Base-by-base conservation (phyloP, 2,329 filamentous ascomycete species). In the Fusarium miscanthi region DNA sequence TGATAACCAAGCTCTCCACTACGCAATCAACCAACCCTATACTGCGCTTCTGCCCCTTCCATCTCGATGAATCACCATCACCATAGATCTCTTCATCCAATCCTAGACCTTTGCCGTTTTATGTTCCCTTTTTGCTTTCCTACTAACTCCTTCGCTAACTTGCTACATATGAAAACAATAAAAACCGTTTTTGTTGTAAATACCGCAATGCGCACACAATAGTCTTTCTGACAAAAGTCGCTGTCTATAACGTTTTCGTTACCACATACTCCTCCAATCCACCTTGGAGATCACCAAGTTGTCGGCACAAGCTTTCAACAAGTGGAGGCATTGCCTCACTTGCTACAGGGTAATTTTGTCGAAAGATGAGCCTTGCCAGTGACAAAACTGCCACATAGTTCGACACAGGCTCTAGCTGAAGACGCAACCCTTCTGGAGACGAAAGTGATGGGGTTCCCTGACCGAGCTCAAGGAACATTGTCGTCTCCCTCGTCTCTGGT, bases 61-160 rank as follows among this genome's bases (percentile, higher is more conserved):
- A 57, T 54, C 33, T 45, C n/a, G 37, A 35, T 31, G 12, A 19
- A 37, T 43, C 25, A 25, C 25, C 16, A 14, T 19, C 19, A 37
- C 13, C 38, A 21, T n/a, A 38, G 23, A 59, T 63, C 17, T 21
- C 21, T 42, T 38, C 13, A 23, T 17, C 37, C 27, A 23, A 19
- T n/a, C n/a, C 21, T 27, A 27, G 8, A 37, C 48, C n/a, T 23
- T 31, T 51, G 16, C 40, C 45, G 30, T 43, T 59, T 56, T 60
- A 25, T 48, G 37, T 74, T 59, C 60, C 27, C 59, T 35, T 56
- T 73, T 63, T 33, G 19, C 66, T 46, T 59, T 37, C 46, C 42
- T 60, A 13, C 63, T 21, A 77, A 76, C 74, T 76, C 74, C 74
- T 58, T 68, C 57, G 72, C 66, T 73, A 37, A 42, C 41, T 63